Percentiles rank a stretch among this genome's conserved stretches.
These are phyloP conservation scores for Biscogniauxia marginata DNA, from an alignment of 2,329 filamentous ascomycete species.

Conservation along the genomic window DNA sequence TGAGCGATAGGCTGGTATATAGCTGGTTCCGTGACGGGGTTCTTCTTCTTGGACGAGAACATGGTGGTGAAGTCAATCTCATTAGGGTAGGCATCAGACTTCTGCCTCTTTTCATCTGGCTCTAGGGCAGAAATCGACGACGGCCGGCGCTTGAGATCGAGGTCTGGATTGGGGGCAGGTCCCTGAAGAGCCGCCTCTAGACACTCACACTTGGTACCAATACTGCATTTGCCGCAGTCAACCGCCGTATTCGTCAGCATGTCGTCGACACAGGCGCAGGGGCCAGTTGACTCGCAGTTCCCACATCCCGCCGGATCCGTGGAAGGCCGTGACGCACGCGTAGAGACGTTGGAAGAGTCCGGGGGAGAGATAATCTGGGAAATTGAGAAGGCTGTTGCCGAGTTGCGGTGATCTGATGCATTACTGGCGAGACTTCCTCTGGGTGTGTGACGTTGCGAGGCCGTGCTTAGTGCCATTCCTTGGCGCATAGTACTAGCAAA, in stretches of 20 bases:
- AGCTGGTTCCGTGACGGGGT: constrained; percentile 30
- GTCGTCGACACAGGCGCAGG: constrained; percentile 60
- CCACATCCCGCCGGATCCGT: constrained; percentile 49
- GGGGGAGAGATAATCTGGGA: constrained; percentile 57
- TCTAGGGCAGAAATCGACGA: constrained; percentile 42
- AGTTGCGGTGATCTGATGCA: constrained; percentile 27
- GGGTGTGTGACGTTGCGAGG: constrained; percentile 27
- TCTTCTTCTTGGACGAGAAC: constrained; percentile 50
- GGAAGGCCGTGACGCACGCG: constrained; percentile 34
- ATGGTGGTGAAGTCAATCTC: constrained; percentile 75
- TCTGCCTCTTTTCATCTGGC: constrained; percentile 56
- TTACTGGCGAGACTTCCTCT: constrained; percentile 29
- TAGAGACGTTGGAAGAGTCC: constrained; percentile 33
- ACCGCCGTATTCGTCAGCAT: constrained; percentile 52
- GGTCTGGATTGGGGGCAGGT: constrained; percentile 28
- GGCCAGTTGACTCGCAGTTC: constrained; percentile 50
- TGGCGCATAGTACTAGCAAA: constrained; percentile 22
- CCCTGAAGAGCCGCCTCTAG: constrained; percentile 46
- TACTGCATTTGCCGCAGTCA: constrained; percentile 65
- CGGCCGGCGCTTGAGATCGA: constrained; percentile 50
- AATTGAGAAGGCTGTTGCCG: constrained; percentile 50
- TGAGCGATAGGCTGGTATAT: constrained; percentile 32
- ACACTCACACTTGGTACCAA: constrained; percentile 62
- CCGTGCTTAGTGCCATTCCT: constrained; percentile 18
- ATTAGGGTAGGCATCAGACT: constrained; percentile 48